Evolutionary conservation across 2,329 filamentous ascomycete species (phyloP), one percentile per base, ranked within the genome.

Genomic region (Penicillium psychrosexuale): DNA sequence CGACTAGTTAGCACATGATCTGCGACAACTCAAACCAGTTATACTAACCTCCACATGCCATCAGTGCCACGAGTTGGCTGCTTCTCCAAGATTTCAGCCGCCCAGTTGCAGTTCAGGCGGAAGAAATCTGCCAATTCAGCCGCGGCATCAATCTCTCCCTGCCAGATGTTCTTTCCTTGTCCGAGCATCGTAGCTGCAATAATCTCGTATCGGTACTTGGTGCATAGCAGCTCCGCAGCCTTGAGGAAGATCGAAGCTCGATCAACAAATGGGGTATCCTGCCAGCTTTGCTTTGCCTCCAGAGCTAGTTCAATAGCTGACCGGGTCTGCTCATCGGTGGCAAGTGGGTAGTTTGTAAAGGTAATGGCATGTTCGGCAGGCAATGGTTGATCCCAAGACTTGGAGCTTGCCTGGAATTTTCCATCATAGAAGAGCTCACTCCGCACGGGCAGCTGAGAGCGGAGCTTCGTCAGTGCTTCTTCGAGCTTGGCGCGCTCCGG

Each of bases 151-250:
- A 97, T 97, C 80, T 97, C 92, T 31, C 91, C 92, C 75, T 97
- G 92, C 91, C 91, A 96, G 42, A 89, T 90, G 72, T 96, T 97
- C 83, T 97, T 97, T 66, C 93, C 93, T 77, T 97, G 93, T 58
- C 93, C 92, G 22, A 96, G 79, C 84, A 97, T 96, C 5, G 93
- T 96, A 15, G 90, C 88, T 3, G 93, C 92, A 86, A 97, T 94
- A 66, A 97, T 84, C 51, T 96, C 90, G 76, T 96, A 96, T 69
- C 93, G 84, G 77, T 97, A 97, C 77, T 97, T 97, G 58, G 83
- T 87, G 54, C 88, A 81, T 61, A 97, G 83, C 56, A 97, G 81
- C 72, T 97, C 91, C 37, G 92, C 92, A 4, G 93, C 92, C 80
- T 96, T 96, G 67, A 97, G 83, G 78, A 97, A 97, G 69, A 97